Conservation (phyloP, 2,329 filamentous ascomycete species). For the Orbilia brochopaga region DNA sequence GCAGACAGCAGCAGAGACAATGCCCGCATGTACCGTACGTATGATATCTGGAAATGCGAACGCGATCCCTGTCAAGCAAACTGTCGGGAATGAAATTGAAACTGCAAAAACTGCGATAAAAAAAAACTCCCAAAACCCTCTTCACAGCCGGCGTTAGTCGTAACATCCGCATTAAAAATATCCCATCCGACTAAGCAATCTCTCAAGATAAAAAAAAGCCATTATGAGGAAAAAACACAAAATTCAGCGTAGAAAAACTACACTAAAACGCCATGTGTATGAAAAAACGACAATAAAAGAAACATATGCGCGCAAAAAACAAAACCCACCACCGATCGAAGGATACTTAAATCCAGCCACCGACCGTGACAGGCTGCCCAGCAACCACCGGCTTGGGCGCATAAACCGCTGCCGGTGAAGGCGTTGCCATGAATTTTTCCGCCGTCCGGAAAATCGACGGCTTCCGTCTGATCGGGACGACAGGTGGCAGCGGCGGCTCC, state of each 20-base stretch:
- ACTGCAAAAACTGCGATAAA: background rate
- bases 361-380: slow-evolving; percentile 26
- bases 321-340: slow-evolving; percentile 12
- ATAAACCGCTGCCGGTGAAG: slow-evolving; percentile 12
- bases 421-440: slow-evolving; percentile 7
- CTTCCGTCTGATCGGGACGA: slow-evolving; percentile 33
- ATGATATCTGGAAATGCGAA: background rate
- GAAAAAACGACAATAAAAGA: slow-evolving; percentile 19
- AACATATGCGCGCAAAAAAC: slow-evolving; percentile 33
- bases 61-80: too few species aligned
- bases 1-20: background rate
- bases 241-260: background rate
- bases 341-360: slow-evolving; percentile 41
- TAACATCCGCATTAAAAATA: slow-evolving; percentile 2
- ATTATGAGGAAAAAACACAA: background rate
- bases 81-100: too few species aligned
- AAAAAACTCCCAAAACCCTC: background rate
- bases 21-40: too few species aligned
- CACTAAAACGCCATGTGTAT: slow-evolving; percentile 3
- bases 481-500: slow-evolving; percentile 9
- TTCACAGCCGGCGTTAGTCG: slow-evolving; percentile 1
- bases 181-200: too few species aligned
- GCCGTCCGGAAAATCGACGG: slow-evolving; percentile 20
- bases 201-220: too few species aligned
- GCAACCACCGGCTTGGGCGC: slow-evolving; percentile 19